phyloP scores from a whole-genome alignment of 345 rosid genomes.

The Populus simonii region DNA sequence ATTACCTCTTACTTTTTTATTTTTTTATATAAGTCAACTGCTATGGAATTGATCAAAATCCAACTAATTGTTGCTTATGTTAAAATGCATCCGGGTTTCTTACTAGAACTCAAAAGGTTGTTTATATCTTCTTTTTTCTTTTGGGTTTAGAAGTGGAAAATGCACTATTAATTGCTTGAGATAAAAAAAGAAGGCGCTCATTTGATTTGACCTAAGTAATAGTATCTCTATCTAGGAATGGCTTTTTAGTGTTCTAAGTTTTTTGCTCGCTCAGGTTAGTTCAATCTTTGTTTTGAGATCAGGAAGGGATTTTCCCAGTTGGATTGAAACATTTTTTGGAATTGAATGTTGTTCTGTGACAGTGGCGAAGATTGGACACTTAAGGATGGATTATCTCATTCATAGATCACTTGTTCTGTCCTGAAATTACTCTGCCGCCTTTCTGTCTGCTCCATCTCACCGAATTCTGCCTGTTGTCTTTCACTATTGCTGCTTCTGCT shows the following conservation, averaged over 20 bases:
- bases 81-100: constrained; percentile 13
- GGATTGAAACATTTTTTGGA: background rate
- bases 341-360: background rate
- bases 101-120: constrained; percentile 4
- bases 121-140: background rate
- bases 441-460: background rate
- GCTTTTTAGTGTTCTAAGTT: background rate
- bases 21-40: constrained; percentile 13
- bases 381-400: constrained; percentile 6
- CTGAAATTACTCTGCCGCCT: background rate
- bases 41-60: too few relatives aligned
- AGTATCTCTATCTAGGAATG: too few relatives aligned
- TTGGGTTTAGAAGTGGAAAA: background rate
- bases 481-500: constrained; percentile 7
- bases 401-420: constrained; percentile 4
- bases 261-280: constrained; percentile 11
- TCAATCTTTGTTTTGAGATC: constrained; percentile 20
- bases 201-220: too few relatives aligned
- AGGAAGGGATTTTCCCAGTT: constrained; percentile 17
- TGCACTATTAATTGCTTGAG: background rate
- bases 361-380: background rate
- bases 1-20: constrained; percentile 9
- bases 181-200: background rate
- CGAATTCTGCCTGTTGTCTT: too few relatives aligned
- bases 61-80: too few relatives aligned